Percentiles rank a stretch among this genome's conserved stretches.
phyloP scores from a whole-genome alignment of 257 asterid genomes.

The Orobanche coerulescens region DNA sequence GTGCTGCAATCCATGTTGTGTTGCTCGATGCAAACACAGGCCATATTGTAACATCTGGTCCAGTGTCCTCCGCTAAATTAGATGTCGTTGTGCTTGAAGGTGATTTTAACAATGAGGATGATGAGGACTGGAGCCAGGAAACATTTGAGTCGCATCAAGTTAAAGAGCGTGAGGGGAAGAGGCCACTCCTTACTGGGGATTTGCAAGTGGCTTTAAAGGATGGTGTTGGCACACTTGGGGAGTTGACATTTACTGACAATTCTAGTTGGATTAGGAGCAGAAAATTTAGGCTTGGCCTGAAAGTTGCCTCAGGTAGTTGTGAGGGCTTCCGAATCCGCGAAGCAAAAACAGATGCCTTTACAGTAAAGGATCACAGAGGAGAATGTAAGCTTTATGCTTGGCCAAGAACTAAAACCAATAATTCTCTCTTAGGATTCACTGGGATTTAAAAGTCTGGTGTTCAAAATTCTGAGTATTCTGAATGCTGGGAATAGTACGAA shows the following conservation, averaged over 20 bases:
- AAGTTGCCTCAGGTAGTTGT: slow-evolving; percentile 52
- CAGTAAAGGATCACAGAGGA: slow-evolving; percentile 99
- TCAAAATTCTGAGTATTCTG: no score
- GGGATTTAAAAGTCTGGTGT: no score
- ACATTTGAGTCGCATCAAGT: slow-evolving; percentile 80
- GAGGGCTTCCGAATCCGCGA: slow-evolving; percentile 70
- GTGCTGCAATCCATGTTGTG: slow-evolving; percentile 66
- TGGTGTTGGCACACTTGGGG: slow-evolving; percentile 86
- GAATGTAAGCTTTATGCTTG: slow-evolving; percentile 54
- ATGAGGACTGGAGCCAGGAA: slow-evolving; percentile 75
- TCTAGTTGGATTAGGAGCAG: slow-evolving; percentile 99
- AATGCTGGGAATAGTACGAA: no score
- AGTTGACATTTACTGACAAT: slow-evolving; percentile 85
- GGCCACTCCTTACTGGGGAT: slow-evolving; percentile 88
- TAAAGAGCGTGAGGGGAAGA: slow-evolving; percentile 87
- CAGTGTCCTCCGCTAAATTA: slow-evolving; percentile 65
- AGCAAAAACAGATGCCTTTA: slow-evolving; percentile 93
- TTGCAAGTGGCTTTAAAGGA: slow-evolving; percentile 73
- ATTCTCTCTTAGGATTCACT: no score
- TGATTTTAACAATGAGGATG: slow-evolving; percentile 81
- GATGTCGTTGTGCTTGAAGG: slow-evolving; percentile 86
- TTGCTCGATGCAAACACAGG: slow-evolving; percentile 64
- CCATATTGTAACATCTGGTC: slow-evolving; percentile 64
- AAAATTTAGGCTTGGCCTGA: slow-evolving; percentile 84
- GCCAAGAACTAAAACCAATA: slow-evolving; percentile 8